A percentile compares a stretch with the other conserved stretches of the same genome.
These are phyloP conservation scores for Gossypium davidsonii DNA, from an alignment of 441 rosid genomes.

Conservation along the genomic window DNA sequence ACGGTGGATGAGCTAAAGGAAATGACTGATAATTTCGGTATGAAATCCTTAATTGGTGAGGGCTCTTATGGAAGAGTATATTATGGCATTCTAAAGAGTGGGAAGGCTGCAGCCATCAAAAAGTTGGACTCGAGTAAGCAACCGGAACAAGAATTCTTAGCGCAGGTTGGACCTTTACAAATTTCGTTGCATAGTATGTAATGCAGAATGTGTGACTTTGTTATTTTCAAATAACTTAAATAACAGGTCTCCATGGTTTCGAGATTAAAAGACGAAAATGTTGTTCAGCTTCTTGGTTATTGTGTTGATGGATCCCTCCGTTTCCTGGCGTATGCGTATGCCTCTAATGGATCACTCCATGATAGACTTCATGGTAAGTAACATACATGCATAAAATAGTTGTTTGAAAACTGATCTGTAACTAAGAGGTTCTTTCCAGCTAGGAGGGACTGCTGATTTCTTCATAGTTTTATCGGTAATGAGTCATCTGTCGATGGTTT, in stretches of 20 bases:
- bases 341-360: conserved; percentile 60
- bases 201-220: background rate
- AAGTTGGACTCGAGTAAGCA: conserved; percentile 59
- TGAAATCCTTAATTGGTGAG: conserved; percentile 48
- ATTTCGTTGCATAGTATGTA: background rate
- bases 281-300: conserved; percentile 58
- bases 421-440: background rate
- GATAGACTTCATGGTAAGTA: conserved; percentile 53
- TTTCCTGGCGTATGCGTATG: conserved; percentile 51
- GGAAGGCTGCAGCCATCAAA: conserved; percentile 51
- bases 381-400: background rate
- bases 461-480: conserved; percentile 6
- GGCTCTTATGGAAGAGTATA: conserved; percentile 64
- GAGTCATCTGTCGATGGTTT: background rate
- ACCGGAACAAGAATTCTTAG: conserved; percentile 48
- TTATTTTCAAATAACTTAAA: conserved; percentile 9
- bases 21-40: conserved; percentile 46
- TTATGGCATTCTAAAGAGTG: conserved; percentile 44
- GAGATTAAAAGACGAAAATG: conserved; percentile 49
- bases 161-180: conserved; percentile 37
- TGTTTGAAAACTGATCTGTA: background rate
- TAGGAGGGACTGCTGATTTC: background rate
- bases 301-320: conserved; percentile 48
- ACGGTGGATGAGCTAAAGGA: conserved; percentile 44
- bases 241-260: conserved; percentile 55